phyloP scores from a whole-genome alignment of 768 basidiomycete genomes.

The Ramaria rubella region DNA sequence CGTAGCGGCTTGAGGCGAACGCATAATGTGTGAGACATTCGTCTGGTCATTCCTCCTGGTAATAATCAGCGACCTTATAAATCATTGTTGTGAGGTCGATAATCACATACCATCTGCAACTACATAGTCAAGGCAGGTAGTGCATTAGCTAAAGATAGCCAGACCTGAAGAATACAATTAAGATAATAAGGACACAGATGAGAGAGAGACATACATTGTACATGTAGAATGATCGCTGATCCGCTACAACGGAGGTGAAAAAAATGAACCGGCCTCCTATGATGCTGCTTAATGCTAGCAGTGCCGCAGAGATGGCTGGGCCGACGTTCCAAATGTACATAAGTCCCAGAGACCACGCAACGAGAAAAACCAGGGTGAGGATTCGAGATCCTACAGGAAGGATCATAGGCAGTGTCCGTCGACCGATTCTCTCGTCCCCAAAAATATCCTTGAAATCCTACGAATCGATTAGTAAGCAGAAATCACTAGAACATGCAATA shows the following conservation, averaged over 20 bases:
- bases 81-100: too few relatives aligned
- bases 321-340: conserved; percentile 7
- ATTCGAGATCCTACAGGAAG: conserved; percentile 25
- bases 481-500: background rate
- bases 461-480: background rate
- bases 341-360: conserved; percentile 11
- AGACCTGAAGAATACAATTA: background rate
- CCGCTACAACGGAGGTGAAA: conserved; percentile 23
- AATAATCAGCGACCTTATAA: too few relatives aligned
- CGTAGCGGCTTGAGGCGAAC: too few relatives aligned
- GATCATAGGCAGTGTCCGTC: conserved; percentile 39
- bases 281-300: conserved; percentile 23
- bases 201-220: conserved; percentile 27
- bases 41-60: too few relatives aligned
- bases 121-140: conserved; percentile 3
- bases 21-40: too few relatives aligned
- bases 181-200: background rate
- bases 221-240: conserved; percentile 31
- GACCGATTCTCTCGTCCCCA: conserved; percentile 36
- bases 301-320: background rate
- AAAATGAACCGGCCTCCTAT: conserved; percentile 25
- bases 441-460: conserved; percentile 43
- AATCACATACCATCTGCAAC: too few relatives aligned
- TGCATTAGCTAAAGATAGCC: conserved; percentile 3
- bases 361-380: conserved; percentile 2